Base-by-base conservation (phyloP, 768 basidiomycete genomes). In the Crucibulum laeve region DNA sequence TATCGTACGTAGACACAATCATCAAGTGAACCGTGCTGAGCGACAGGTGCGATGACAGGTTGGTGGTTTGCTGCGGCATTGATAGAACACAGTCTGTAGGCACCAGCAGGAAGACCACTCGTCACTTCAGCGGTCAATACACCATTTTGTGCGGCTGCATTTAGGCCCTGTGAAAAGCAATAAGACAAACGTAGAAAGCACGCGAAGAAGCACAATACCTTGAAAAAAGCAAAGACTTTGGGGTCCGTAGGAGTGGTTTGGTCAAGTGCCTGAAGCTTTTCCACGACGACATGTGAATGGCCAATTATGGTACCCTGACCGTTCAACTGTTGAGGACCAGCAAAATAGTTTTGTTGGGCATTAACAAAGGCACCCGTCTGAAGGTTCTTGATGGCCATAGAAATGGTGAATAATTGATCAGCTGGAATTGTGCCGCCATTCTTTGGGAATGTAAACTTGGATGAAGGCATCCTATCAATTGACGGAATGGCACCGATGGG, bases 51-150 rank as follows among this genome's bases (percentile, higher is more conserved):
- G 44, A 82, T 61, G 38, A 64, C 72, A 3, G 76, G 81, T 50
- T 76, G 74, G 51, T 85, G 80, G 61, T 84, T 84, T 8, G 74
- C 54, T 13, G 73, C 67, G 23, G 71, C 54, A 53, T 77, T 77
- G 59, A 83, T 82, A 4, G 77, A 74, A 47, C 76, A 70, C 18
- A 84, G 56, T 45, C 73, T 67, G 64, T 89, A 87, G 23, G 65
- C 55, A 37, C 82, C 82, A 8, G 69, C 72, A 25, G 80, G 70
- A 19, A 86, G 62, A 48, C 83, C 84, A 17, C 60, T 61, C 1
- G 70, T 63, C 25, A 89, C 79, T 40, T 61, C 59, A 18, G 75
- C 72, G 4, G 67, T 62, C 8, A 84, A 65, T 1, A 73, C 53
- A 33, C 82, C 84, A 45, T 65, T 63, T 39, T 47, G 60, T 47